These are phyloP conservation scores for Geranium rotundifolium DNA, from an alignment of 345 rosid genomes.

Conservation along the genomic window DNA sequence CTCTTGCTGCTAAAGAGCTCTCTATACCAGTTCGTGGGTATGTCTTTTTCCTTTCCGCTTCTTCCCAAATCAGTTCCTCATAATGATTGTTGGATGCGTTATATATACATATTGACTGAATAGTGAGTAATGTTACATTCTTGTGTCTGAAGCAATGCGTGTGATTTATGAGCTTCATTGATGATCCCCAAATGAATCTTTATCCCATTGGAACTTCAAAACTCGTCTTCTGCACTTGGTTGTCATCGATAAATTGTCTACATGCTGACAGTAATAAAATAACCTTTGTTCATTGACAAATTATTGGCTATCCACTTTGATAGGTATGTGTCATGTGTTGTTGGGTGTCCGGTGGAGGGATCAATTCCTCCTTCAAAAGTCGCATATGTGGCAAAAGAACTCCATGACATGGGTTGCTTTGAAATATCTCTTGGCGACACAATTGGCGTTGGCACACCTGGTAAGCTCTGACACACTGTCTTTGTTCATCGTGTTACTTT, in stretches of 20 bases:
- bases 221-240: too few species aligned
- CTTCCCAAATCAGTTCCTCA: not conserved
- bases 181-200: not conserved
- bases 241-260: too few species aligned
- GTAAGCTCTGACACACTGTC: constrained; percentile 25
- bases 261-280: too few species aligned
- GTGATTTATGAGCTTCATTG: not conserved
- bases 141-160: too few species aligned
- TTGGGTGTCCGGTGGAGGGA: constrained; percentile 91
- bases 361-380: constrained; percentile 59
- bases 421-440: constrained; percentile 90
- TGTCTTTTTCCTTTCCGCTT: constrained; percentile 8
- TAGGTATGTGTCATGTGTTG: constrained; percentile 90
- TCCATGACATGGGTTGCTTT: constrained; percentile 85
- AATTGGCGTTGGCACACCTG: constrained; percentile 87
- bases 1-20: constrained; percentile 40
- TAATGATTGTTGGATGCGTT: too few species aligned
- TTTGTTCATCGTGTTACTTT: not conserved
- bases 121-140: too few species aligned
- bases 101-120: too few species aligned
- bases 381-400: constrained; percentile 83
- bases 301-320: constrained; percentile 11
- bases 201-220: not conserved
- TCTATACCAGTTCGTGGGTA: constrained; percentile 71
- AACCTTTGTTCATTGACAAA: not conserved